A percentile compares a stretch with the other conserved stretches of the same genome.
Conservation (phyloP, 257 asterid species). For the Anisodus acutangulus region DNA sequence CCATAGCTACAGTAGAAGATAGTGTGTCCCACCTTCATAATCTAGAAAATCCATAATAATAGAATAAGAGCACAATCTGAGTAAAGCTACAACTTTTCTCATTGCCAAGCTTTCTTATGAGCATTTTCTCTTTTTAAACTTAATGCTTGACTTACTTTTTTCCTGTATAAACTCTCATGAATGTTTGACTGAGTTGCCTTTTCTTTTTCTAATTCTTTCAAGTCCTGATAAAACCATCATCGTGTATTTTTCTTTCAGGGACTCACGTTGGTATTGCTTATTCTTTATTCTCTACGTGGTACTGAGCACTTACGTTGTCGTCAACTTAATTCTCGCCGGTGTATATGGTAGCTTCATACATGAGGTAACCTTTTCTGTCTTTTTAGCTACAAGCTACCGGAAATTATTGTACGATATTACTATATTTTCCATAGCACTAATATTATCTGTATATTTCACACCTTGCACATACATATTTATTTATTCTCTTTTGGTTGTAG, state of each 20-base stretch:
- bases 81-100: background rate
- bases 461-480: constrained; percentile 14
- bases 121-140: background rate
- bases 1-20: background rate
- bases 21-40: background rate
- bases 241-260: constrained; percentile 56
- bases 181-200: background rate
- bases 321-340: constrained; percentile 96
- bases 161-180: background rate
- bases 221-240: constrained; percentile 33
- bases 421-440: background rate
- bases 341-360: constrained; percentile 90
- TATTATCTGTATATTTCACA: background rate
- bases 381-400: background rate
- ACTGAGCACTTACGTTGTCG: constrained; percentile 90
- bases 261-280: constrained; percentile 78
- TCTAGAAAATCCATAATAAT: background rate
- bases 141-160: background rate
- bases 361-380: constrained; percentile 57
- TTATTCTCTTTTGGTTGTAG: constrained; percentile 44
- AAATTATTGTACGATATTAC: background rate
- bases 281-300: constrained; percentile 88
- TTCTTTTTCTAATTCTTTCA: background rate
- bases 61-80: background rate
- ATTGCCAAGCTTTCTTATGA: background rate